Percentiles rank a stretch among this genome's conserved stretches.
phyloP scores from a whole-genome alignment of 805 yeast species.

The Metschnikowia lunata region DNA sequence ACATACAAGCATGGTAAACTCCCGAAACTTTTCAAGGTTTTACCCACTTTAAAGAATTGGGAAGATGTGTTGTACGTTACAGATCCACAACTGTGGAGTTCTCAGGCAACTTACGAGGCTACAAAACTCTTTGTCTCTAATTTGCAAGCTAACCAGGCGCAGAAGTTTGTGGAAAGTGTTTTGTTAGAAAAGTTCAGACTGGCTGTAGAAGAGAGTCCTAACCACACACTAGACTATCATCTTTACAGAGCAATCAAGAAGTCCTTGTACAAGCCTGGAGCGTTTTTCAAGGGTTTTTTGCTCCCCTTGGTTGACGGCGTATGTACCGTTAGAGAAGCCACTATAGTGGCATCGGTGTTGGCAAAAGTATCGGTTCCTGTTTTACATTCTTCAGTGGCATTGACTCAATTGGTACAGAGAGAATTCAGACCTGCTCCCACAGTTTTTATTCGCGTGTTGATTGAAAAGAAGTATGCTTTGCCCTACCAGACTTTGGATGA shows the following conservation, averaged over 20 bases:
- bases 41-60: conserved; percentile 93
- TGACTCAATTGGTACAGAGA: conserved; percentile 71
- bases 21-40: conserved; percentile 93
- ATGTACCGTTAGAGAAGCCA: conserved; percentile 89
- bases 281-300: conserved; percentile 93
- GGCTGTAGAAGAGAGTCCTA: conserved; percentile 67
- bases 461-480: conserved; percentile 93
- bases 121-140: conserved; percentile 91
- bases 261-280: conserved; percentile 93
- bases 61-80: conserved; percentile 91
- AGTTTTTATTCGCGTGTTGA: conserved; percentile 79
- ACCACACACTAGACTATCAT: conserved; percentile 83
- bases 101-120: conserved; percentile 92
- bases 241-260: conserved; percentile 88
- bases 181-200: conserved; percentile 68
- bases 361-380: conserved; percentile 90
- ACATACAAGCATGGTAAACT: conserved; percentile 93
- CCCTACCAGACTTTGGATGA: conserved; percentile 97
- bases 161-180: conserved; percentile 67
- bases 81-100: conserved; percentile 90
- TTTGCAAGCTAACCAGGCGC: conserved; percentile 82
- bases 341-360: conserved; percentile 88
- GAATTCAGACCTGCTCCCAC: conserved; percentile 88
- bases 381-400: conserved; percentile 93
- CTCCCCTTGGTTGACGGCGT: conserved; percentile 87